phyloP scores from a whole-genome alignment of 208 protist genomes.

The Angomonas deanei region DNA sequence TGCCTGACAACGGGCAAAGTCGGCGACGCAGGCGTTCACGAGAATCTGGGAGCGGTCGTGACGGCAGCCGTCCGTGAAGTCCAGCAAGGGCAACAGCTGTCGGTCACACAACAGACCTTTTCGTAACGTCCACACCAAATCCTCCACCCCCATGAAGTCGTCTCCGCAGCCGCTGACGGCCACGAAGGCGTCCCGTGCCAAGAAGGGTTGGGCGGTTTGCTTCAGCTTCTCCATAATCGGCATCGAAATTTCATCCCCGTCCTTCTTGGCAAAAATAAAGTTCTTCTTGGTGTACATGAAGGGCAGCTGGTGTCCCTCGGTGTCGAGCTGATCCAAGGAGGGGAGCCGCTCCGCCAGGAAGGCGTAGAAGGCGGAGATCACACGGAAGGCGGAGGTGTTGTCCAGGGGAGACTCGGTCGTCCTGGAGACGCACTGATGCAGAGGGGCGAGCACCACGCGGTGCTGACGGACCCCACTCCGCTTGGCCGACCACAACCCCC shows the following conservation, averaged over 20 bases:
- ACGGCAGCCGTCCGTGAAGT: constrained; percentile 78
- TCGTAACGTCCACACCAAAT: constrained; percentile 76
- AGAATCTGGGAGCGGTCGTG: constrained; percentile 82
- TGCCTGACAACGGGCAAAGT: constrained; percentile 80
- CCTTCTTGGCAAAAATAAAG: constrained; percentile 42
- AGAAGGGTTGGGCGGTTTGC: constrained; percentile 51
- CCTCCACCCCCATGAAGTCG: constrained; percentile 69
- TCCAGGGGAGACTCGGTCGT: constrained; percentile 26
- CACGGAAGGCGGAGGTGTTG: constrained; percentile 51
- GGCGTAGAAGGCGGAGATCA: constrained; percentile 79
- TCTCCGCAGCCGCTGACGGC: constrained; percentile 85
- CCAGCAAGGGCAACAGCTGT: constrained; percentile 67
- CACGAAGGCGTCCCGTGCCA: constrained; percentile 73
- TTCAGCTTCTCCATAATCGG: constrained; percentile 49
- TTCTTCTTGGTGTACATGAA: constrained; percentile 65
- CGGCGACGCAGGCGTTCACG: constrained; percentile 80
- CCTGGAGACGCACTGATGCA: constrained; percentile 11
- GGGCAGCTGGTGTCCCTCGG: constrained; percentile 28
- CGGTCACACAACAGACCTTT: constrained; percentile 81
- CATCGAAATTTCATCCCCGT: constrained; percentile 11
- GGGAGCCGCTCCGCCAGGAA: constrained; percentile 41
- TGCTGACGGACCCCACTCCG: constrained; percentile 41
- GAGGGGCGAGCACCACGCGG: constrained; percentile 70
- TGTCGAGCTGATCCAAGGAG: constrained; percentile 1
- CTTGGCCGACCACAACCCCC: constrained; percentile 42